Conservation (phyloP, 1,284 basidiomycete species). For the Trametes pubescens region DNA sequence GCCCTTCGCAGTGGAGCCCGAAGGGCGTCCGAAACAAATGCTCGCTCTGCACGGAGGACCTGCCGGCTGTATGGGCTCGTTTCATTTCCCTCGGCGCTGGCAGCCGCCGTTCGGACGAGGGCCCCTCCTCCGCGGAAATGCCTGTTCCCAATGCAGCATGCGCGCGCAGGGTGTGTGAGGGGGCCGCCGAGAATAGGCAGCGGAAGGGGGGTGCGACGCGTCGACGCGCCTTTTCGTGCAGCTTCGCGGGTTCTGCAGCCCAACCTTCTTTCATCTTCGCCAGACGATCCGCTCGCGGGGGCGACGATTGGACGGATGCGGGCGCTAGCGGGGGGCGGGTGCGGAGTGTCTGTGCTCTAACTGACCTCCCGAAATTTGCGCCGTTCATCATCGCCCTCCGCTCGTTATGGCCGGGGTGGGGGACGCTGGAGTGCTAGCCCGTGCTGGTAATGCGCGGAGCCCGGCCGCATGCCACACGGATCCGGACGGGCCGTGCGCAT, state of each 20-base stretch:
- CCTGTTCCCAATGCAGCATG: background rate
- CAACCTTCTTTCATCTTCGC: conserved; percentile 16
- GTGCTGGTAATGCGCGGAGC: background rate
- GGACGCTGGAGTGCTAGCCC: background rate
- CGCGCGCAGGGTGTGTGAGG: background rate
- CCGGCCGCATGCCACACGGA: background rate
- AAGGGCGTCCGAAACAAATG: background rate
- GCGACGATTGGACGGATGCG: conserved; percentile 13
- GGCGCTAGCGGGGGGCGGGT: background rate
- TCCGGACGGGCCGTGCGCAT: conserved; percentile 5
- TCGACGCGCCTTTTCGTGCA: background rate
- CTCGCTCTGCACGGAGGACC: background rate
- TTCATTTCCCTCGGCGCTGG: conserved; percentile 6
- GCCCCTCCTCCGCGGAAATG: conserved; percentile 12
- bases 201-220: background rate
- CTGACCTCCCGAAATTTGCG: conserved; percentile 1
- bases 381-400: conserved; percentile 1
- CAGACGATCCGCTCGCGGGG: conserved; percentile 11
- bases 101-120: conserved; percentile 2
- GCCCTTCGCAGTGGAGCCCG: background rate
- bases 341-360: conserved; percentile 8
- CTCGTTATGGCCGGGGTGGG: background rate
- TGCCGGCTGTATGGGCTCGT: conserved; percentile 1
- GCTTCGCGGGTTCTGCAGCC: conserved; percentile 19
- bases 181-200: conserved; percentile 5